Base-by-base conservation (phyloP, 202 grass and related monocot species). In the Hordeum pubiflorum region DNA sequence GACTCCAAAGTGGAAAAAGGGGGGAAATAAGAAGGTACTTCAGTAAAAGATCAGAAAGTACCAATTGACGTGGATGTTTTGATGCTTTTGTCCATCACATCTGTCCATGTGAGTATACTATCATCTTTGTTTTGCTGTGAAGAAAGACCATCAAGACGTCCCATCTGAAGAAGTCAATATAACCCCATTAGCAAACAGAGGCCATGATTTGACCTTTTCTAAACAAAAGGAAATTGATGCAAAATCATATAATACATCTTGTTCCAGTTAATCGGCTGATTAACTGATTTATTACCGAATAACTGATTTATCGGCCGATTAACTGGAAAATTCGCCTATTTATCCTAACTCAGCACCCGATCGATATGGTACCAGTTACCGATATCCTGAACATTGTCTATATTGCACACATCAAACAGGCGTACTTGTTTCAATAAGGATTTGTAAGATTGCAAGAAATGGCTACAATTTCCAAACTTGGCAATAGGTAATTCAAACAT, bases 101-200 rank as follows among this genome's bases (percentile, higher is more conserved):
- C 86, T 81, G 88, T 91, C 95, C 95, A 97, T 39, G 84, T 75
- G 74, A 91, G 87, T 89, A 86, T 89, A 84, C 29, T 68, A 41
- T 94, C 92, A 50, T 79, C 89, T 89, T 83, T 92, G 72, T 62
- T 90, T 80, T 93, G 90, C 61, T 97, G 92, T 77, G 86, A 86
- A 82, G 90, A 63, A 88, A 94, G 87, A 33, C 87, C 79, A 84
- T 94, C 95, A 83, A 93, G 74, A 70, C 86, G 84, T 61, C 88
- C 95, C 86, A 94, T 93, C 95, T 97, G 76, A 86, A 84, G 79
- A 57, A 56, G 61, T 74, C 23, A 82, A 83, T 37, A 31, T 32
- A 69, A 94, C 55, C 58, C 62, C 29, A 90, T 97, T 58, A 86
- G 38, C 15, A 74, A 44, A 62, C 14, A 83, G 37, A 75, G 17